Evolutionary conservation across 176 grass and related monocot genomes (phyloP).

Genomic region (Oryza rufipogon): DNA sequence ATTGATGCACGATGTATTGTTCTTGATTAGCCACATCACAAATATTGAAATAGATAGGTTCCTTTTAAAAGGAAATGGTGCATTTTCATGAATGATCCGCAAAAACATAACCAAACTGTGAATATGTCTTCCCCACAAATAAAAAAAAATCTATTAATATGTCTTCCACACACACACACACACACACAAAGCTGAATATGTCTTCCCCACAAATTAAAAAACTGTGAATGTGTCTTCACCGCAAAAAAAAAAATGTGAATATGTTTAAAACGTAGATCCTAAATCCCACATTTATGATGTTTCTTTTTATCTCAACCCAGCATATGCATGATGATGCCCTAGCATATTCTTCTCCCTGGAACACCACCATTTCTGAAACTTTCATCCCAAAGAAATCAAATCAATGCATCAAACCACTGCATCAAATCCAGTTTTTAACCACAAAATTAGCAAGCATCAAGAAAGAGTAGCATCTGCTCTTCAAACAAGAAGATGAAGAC

Average conservation of each 20-base stretch:
- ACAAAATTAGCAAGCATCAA: not conserved
- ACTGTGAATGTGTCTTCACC: not conserved
- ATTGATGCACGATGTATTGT: not conserved
- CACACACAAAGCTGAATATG: not conserved
- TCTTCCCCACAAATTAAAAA: not conserved
- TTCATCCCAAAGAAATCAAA: not conserved
- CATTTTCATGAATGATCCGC: not conserved
- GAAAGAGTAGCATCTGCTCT: not conserved
- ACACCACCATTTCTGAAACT: not conserved
- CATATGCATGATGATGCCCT: not conserved
- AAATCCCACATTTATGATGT: not conserved
- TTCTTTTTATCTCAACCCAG: not conserved
- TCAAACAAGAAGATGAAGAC: not conserved
- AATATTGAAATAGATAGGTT: not conserved
- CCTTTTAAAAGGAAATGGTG: not conserved
- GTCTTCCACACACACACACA: not conserved
- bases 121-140: not conserved
- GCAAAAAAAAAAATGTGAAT: too few species aligned
- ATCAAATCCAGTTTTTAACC: not conserved
- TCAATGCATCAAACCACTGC: slow-evolving; percentile 20
- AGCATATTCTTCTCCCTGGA: not conserved
- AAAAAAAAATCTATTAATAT: not conserved
- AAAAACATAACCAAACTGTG: not conserved
- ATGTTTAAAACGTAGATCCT: not conserved
- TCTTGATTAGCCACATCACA: not conserved